Base-by-base conservation (phyloP, 2,329 filamentous ascomycete genomes). In the Colletotrichum incanum region DNA sequence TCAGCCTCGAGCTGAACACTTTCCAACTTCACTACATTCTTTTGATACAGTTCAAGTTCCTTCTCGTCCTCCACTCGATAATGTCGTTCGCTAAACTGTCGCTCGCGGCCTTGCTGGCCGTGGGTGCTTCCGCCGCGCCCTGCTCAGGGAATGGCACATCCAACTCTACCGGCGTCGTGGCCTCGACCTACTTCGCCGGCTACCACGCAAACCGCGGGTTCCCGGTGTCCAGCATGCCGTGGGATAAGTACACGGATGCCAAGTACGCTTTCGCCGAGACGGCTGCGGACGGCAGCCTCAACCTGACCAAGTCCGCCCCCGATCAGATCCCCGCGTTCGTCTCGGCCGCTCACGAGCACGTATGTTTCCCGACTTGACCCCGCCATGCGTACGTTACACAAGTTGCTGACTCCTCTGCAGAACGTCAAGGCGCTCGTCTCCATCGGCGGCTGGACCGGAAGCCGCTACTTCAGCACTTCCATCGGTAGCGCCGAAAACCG, bases 401-500 rank as follows among this genome's bases (percentile, higher is more conserved):
- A 28, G 18, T 56, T 64, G n/a, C 65, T 67, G n/a, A 68, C 9
- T 5, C 9, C 4, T 14, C 55, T 14, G 45, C 47, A 67, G 39
- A 58, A 61, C 8, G 59, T 73, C 26, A 74, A 73, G 70, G 62
- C 62, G 16, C 64, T 73, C 31, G 34, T 64, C n/a, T 58, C 72
- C 7, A 34, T 73, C 9, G 72, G 72, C 12, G 72, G 72, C 37
- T 74, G 72, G 72, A 58, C 61, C n/a, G 71, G 67, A 37, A 73
- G 71, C 34, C 56, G 34, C 28, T 73, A n/a, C 39, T 60, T 72
- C 52, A 72, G 70, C 70, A 49, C 39, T 6, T 37, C 59, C 54
- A 31, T 72, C 3, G 70, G 59, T 9, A 71, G 61, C 56, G 43
- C 74, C 0, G 72, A 72, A 58, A 77, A 77, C 72, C 72, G 76